phyloP scores from a whole-genome alignment of 202 grass and related monocot genomes.

The Eragrostis tef region DNA sequence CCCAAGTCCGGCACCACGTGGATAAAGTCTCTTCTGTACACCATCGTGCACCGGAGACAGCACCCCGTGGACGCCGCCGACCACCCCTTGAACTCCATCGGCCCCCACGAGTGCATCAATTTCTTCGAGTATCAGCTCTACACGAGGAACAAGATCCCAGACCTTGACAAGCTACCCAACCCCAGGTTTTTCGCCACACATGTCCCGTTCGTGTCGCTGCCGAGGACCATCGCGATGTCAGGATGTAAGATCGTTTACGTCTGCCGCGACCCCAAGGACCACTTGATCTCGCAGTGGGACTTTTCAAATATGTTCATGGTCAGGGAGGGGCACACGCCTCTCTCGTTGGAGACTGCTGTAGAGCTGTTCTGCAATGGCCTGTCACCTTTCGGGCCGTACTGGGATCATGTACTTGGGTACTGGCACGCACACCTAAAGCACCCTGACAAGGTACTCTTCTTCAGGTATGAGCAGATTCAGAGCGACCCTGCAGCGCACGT shows the following conservation, averaged over 20 bases:
- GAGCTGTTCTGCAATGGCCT: slow-evolving; percentile 30
- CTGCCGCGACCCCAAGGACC: slow-evolving; percentile 56
- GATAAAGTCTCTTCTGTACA: slow-evolving; percentile 56
- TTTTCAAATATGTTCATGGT: slow-evolving; percentile 23
- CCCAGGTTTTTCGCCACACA: slow-evolving; percentile 60
- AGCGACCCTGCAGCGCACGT: slow-evolving; percentile 10
- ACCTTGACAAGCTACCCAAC: slow-evolving; percentile 38
- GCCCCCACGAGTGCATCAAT: slow-evolving; percentile 45
- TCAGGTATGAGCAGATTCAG: slow-evolving; percentile 55
- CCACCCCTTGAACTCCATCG: background rate
- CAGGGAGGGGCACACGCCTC: background rate
- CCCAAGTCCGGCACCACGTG: slow-evolving; percentile 66
- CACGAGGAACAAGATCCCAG: background rate
- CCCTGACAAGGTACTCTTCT: slow-evolving; percentile 49
- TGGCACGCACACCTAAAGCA: slow-evolving; percentile 29
- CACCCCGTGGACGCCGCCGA: background rate
- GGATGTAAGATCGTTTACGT: slow-evolving; percentile 51
- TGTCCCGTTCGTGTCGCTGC: slow-evolving; percentile 45
- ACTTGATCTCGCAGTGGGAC: slow-evolving; percentile 21
- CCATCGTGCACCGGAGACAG: slow-evolving; percentile 34
- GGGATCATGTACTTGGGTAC: slow-evolving; percentile 52
- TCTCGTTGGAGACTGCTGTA: background rate
- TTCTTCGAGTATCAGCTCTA: slow-evolving; percentile 43
- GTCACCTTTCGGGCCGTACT: slow-evolving; percentile 22
- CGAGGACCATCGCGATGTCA: background rate